These are phyloP conservation scores for Monosporozyma solicola DNA, from an alignment of 805 yeast species.

Conservation along the genomic window DNA sequence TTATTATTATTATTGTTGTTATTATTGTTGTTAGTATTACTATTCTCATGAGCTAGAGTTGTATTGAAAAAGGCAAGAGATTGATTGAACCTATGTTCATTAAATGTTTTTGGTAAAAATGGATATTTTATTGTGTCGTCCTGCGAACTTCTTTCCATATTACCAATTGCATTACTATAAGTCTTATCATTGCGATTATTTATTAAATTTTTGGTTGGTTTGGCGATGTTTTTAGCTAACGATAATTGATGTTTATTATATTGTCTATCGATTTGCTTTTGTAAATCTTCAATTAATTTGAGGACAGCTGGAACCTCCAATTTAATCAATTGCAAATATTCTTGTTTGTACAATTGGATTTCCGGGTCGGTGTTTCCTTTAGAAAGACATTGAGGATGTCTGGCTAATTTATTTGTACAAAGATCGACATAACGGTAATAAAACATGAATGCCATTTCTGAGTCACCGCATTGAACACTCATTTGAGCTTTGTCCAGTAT, in stretches of 20 bases:
- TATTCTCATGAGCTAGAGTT: background rate
- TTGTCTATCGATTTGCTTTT: conserved; percentile 14
- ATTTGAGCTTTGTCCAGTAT: conserved; percentile 37
- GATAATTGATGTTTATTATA: conserved; percentile 18
- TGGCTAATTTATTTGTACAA: conserved; percentile 24
- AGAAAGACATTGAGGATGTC: conserved; percentile 14
- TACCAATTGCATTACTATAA: conserved; percentile 1
- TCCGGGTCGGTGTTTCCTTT: conserved; percentile 1
- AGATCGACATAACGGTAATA: conserved; percentile 51
- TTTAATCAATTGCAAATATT: conserved; percentile 21
- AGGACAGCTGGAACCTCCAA: conserved; percentile 28
- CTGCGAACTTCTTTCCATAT: background rate
- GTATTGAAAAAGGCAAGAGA: conserved; percentile 14
- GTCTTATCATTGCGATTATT: conserved; percentile 1
- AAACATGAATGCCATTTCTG: conserved; percentile 45
- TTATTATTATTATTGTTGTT: background rate
- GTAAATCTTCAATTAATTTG: conserved; percentile 23
- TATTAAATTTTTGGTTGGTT: background rate
- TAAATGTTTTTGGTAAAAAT: conserved; percentile 18
- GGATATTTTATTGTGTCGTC: background rate
- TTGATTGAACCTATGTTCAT: conserved; percentile 21
- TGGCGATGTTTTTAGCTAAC: conserved; percentile 23
- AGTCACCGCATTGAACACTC: conserved; percentile 31
- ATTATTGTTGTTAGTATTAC: background rate
- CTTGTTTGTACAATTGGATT: conserved; percentile 12